Evolutionary conservation across 305 asterid species (phyloP).

Genomic region (Fraxinus albicans): DNA sequence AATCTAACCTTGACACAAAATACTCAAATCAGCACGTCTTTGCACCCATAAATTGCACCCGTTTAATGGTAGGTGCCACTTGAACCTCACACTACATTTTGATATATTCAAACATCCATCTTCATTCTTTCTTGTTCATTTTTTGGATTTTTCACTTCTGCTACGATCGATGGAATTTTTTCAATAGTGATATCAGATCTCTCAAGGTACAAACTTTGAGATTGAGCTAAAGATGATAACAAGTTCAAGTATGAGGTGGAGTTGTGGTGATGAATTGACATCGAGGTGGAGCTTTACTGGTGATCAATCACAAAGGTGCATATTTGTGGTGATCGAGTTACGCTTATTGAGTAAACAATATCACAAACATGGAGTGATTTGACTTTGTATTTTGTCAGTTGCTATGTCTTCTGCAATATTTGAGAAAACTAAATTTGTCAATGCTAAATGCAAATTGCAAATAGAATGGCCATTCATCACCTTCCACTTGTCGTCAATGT

Average conservation of each 20-base stretch:
- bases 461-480: not conserved
- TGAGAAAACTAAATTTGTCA: not conserved
- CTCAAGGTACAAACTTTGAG: not conserved
- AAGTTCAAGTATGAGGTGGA: not conserved
- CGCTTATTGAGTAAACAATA: too few relatives aligned
- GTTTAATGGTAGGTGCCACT: not conserved
- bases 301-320: not conserved
- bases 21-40: not conserved
- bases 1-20: not conserved
- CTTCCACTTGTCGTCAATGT: not conserved
- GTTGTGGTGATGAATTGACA: not conserved
- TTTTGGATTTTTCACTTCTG: not conserved
- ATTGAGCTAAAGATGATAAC: not conserved
- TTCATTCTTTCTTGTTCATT: not conserved
- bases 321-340: not conserved
- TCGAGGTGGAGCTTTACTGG: not conserved
- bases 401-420: not conserved
- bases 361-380: not conserved
- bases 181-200: not conserved
- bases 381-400: not conserved
- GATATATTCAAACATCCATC: not conserved
- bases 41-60: not conserved
- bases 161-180: not conserved
- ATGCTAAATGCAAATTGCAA: not conserved
- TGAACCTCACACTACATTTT: not conserved